Percentiles rank a stretch among this genome's conserved stretches.
Evolutionary conservation across 495 filamentous ascomycete species (phyloP).

Genomic region (Xeromyces bisporus): DNA sequence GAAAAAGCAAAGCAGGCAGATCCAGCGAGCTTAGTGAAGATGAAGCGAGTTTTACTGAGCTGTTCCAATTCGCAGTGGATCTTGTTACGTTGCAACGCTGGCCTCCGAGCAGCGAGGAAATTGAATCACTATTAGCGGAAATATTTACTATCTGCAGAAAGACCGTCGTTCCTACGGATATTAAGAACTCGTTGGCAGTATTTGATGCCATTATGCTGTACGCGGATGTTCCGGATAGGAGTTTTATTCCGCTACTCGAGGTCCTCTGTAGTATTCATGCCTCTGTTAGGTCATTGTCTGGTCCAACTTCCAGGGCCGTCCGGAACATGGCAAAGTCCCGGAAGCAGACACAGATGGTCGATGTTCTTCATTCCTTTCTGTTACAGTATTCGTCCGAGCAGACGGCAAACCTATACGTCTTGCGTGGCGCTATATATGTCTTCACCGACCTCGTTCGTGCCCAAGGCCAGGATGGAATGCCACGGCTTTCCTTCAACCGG

Average conservation of each 20-base stretch:
- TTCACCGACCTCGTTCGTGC: slow-evolving; percentile 40
- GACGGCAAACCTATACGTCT: slow-evolving; percentile 40
- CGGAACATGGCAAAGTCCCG: slow-evolving; percentile 66
- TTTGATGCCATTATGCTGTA: slow-evolving; percentile 71
- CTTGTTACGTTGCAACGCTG: slow-evolving; percentile 74
- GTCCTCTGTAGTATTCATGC: slow-evolving; percentile 71
- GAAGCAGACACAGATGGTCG: slow-evolving; percentile 52
- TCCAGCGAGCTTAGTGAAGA: slow-evolving; percentile 33
- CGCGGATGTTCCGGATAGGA: slow-evolving; percentile 50
- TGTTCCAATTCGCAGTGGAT: slow-evolving; percentile 62
- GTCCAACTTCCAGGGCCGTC: slow-evolving; percentile 59
- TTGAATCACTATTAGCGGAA: slow-evolving; percentile 46
- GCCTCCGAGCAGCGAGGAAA: slow-evolving; percentile 48
- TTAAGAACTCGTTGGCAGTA: slow-evolving; percentile 56
- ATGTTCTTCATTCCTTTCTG: slow-evolving; percentile 46
- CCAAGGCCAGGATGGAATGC: slow-evolving; percentile 46
- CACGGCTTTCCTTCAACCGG: slow-evolving; percentile 30
- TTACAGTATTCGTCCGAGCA: slow-evolving; percentile 29
- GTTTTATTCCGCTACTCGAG: slow-evolving; percentile 53
- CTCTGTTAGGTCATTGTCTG: slow-evolving; percentile 48
- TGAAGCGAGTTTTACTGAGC: slow-evolving; percentile 46
- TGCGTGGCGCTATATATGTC: slow-evolving; percentile 52
- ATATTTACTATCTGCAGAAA: slow-evolving; percentile 57
- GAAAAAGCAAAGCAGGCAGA: slow-evolving; percentile 34
- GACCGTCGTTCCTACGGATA: slow-evolving; percentile 55